These are phyloP conservation scores for Adansonia grandidieri DNA, from an alignment of 441 rosid genomes.

Conservation along the genomic window DNA sequence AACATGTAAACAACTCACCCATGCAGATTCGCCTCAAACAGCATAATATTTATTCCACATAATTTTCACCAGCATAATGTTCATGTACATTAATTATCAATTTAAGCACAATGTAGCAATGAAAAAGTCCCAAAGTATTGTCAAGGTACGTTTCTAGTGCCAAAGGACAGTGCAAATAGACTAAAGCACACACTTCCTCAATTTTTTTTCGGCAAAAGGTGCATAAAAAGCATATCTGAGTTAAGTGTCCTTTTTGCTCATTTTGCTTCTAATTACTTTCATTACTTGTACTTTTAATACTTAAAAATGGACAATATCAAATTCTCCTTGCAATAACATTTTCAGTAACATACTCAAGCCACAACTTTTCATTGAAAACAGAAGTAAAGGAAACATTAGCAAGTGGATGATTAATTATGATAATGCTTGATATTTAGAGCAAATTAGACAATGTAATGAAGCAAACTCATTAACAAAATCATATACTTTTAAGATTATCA, in stretches of 20 bases:
- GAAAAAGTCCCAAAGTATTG: neutral
- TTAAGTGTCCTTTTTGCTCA: neutral
- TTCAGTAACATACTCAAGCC: neutral
- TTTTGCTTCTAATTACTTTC: neutral
- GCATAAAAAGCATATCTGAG: neutral
- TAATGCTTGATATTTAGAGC: constrained; percentile 2
- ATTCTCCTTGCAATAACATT: neutral
- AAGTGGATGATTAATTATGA: neutral
- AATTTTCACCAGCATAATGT: neutral
- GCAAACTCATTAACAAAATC: neutral
- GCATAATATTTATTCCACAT: neutral
- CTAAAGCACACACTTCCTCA: neutral
- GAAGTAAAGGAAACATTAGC: constrained; percentile 17
- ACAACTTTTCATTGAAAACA: constrained; percentile 16
- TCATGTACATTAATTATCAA: neutral
- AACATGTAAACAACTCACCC: neutral
- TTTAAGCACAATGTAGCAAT: neutral
- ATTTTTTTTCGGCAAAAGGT: neutral
- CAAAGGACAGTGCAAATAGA: neutral
- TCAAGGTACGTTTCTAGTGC: neutral
- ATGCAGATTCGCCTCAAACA: neutral
- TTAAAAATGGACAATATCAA: neutral
- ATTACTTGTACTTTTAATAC: neutral
- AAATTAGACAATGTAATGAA: constrained; percentile 19
- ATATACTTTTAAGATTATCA: neutral